phyloP scores from a whole-genome alignment of 805 yeast genomes.

The Starmerella powellii region DNA sequence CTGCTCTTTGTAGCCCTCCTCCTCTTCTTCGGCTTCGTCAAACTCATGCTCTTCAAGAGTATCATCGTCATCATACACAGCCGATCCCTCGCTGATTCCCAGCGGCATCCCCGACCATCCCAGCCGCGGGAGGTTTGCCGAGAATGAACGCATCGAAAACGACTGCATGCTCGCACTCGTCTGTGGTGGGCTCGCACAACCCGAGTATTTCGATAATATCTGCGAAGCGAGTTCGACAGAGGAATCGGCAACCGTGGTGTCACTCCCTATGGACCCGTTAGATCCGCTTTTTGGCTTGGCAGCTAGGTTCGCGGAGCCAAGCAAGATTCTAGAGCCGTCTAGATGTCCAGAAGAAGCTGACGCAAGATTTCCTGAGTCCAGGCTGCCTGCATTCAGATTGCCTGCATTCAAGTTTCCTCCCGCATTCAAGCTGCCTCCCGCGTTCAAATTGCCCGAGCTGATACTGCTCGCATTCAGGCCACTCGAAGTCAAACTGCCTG shows the following conservation, averaged over 20 bases:
- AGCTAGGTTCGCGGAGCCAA: too few relatives aligned
- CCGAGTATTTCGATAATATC: conserved; percentile 14
- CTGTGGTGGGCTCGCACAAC: background rate
- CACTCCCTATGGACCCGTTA: conserved; percentile 8
- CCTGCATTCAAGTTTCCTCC: too few relatives aligned
- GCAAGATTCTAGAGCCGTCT: background rate
- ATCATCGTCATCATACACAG: conserved; percentile 32
- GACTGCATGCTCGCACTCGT: background rate
- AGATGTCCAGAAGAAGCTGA: too few relatives aligned
- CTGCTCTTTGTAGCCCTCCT: conserved; percentile 49
- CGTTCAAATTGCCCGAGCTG: too few relatives aligned
- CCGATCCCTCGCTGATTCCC: conserved; percentile 25
- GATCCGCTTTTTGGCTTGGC: conserved; percentile 5
- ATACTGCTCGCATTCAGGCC: too few relatives aligned
- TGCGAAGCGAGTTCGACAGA: conserved; percentile 15
- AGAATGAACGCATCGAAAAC: background rate
- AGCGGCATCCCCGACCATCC: background rate
- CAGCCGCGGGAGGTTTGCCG: background rate
- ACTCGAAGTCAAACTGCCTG: too few relatives aligned
- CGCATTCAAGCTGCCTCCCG: too few relatives aligned
- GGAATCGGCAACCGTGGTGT: conserved; percentile 8
- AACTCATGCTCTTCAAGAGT: background rate
- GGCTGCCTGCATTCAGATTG: too few relatives aligned
- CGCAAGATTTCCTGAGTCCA: too few relatives aligned
- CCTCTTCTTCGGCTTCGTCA: conserved; percentile 31